Evolutionary conservation across 306 rosid genomes (phyloP).

Genomic region (Cucurbita moschata): DNA sequence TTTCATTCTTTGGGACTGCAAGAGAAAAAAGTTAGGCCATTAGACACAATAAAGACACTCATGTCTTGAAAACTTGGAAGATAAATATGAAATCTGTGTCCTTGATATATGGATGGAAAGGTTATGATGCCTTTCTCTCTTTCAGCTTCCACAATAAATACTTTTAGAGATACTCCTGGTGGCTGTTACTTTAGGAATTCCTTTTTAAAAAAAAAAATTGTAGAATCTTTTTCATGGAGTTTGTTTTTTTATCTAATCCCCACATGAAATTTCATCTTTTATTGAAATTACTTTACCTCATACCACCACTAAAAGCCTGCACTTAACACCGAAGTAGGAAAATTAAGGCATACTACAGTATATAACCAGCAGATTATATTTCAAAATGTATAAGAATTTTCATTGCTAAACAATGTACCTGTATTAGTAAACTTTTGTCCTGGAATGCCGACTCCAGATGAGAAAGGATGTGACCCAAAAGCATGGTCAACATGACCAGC

Average conservation of each 20-base stretch:
- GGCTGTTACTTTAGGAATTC: background rate
- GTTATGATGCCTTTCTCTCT: background rate
- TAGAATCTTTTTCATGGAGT: background rate
- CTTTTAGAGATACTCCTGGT: background rate
- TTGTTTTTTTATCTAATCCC: background rate
- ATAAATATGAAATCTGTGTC: background rate
- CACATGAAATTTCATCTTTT: background rate
- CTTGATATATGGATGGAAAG: background rate
- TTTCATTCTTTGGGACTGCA: slow-evolving; percentile 30
- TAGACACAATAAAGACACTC: background rate
- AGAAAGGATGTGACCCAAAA: slow-evolving; percentile 9
- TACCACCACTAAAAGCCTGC: background rate
- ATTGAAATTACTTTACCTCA: background rate
- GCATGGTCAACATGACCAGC: slow-evolving; percentile 15
- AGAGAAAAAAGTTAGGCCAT: background rate
- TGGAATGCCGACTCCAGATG: slow-evolving; percentile 27
- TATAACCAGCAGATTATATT: background rate
- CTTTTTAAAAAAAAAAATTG: background rate
- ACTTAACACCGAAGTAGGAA: background rate
- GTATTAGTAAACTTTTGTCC: slow-evolving; percentile 27
- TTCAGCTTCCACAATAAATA: background rate
- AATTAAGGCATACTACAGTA: background rate
- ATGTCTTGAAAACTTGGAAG: background rate
- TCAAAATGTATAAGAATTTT: background rate
- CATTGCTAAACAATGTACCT: slow-evolving; percentile 26